These are phyloP conservation scores for Globisporangium alternatum DNA, from an alignment of 352 stramenopile genomes.

Conservation along the genomic window DNA sequence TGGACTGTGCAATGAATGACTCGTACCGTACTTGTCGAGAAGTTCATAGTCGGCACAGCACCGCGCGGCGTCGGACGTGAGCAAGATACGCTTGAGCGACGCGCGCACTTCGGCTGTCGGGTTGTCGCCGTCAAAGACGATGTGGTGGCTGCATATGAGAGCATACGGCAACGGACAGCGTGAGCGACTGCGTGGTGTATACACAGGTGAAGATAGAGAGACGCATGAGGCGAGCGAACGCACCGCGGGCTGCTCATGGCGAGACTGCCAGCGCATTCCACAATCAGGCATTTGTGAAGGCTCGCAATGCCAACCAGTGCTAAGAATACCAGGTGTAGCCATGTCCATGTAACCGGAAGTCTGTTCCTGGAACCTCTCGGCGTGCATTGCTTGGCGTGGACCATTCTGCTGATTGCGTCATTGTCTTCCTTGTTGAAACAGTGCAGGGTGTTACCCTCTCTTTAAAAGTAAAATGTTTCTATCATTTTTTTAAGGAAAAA, in stretches of 20 bases:
- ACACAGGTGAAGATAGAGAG: background rate
- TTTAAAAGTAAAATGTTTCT: too few relatives aligned
- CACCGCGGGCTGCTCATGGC: background rate
- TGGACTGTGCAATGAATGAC: background rate
- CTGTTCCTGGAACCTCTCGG: too few relatives aligned
- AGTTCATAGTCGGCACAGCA: constrained; percentile 62
- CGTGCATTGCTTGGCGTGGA: too few relatives aligned
- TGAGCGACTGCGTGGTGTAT: background rate
- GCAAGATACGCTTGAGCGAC: constrained; percentile 43
- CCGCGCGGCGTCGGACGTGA: constrained; percentile 37
- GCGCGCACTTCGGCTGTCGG: constrained; percentile 37
- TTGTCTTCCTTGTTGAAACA: too few relatives aligned
- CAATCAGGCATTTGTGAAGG: background rate
- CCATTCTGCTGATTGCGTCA: too few relatives aligned
- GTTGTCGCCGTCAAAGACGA: constrained; percentile 23
- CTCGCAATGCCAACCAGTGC: background rate
- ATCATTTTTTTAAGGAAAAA: too few relatives aligned
- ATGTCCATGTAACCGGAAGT: background rate
- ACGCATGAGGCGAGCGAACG: background rate
- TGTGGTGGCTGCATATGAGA: background rate
- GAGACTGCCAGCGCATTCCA: background rate
- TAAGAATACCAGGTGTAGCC: constrained; percentile 3
- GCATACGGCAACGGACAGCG: too few relatives aligned
- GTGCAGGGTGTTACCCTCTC: too few relatives aligned
- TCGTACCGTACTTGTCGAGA: constrained; percentile 56